Evolutionary conservation across 2,329 filamentous ascomycete genomes (phyloP).

Genomic region (Trichoderma guizhouense): DNA sequence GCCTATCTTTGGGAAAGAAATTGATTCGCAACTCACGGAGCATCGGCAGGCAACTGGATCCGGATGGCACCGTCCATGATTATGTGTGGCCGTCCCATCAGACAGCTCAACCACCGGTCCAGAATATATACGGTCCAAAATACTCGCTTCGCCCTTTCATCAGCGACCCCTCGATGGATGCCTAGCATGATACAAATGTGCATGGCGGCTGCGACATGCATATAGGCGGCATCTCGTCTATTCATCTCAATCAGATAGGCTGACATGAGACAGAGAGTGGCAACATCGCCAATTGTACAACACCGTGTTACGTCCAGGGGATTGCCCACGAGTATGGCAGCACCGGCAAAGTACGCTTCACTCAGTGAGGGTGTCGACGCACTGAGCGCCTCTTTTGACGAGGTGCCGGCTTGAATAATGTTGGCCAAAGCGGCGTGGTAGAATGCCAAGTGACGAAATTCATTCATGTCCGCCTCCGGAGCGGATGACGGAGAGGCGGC

Average conservation of each 20-base stretch:
- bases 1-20: background rate
- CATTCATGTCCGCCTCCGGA: constrained; percentile 25
- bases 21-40: constrained; percentile 35
- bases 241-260: constrained; percentile 50
- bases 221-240: constrained; percentile 47
- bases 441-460: constrained; percentile 41
- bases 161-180: constrained; percentile 42
- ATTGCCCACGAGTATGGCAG: constrained; percentile 44
- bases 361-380: constrained; percentile 30
- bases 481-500: constrained; percentile 21
- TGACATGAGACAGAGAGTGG: constrained; percentile 45
- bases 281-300: constrained; percentile 41
- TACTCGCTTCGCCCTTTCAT: constrained; percentile 44
- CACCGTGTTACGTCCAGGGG: constrained; percentile 42
- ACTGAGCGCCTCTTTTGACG: constrained; percentile 19
- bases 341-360: constrained; percentile 45
- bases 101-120: constrained; percentile 47
- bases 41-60: constrained; percentile 39
- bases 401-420: constrained; percentile 30
- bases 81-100: constrained; percentile 48
- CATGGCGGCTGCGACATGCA: constrained; percentile 46
- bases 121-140: constrained; percentile 54
- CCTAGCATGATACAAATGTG: constrained; percentile 48
- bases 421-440: constrained; percentile 46
- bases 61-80: constrained; percentile 47